A percentile compares a stretch with the other conserved stretches of the same genome.
phyloP scores from a whole-genome alignment of 345 rosid species.

The Moricandia arvensis region DNA sequence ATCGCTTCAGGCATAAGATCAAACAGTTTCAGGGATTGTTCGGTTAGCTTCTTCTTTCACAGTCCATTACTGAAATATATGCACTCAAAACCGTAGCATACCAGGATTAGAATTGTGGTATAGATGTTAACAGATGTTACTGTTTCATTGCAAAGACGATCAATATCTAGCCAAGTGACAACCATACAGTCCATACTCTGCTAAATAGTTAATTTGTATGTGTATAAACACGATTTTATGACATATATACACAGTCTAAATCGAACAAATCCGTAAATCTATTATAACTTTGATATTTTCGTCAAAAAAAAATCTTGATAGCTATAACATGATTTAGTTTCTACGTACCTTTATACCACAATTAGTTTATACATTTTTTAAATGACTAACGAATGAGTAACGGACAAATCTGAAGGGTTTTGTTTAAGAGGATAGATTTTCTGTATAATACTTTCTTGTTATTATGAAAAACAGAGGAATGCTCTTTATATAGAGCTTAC shows the following conservation, averaged over 20 bases:
- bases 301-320: neutral
- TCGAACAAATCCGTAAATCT: neutral
- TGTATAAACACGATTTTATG: neutral
- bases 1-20: conserved; percentile 85
- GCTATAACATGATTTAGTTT: neutral
- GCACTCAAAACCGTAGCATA: neutral
- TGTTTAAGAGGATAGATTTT: no score
- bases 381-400: neutral
- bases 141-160: neutral
- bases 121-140: neutral
- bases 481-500: no score
- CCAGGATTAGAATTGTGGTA: neutral
- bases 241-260: neutral
- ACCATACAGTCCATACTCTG: neutral
- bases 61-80: conserved; percentile 34
- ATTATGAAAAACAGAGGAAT: no score
- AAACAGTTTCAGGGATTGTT: conserved; percentile 72
- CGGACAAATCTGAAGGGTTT: no score
- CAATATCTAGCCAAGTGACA: neutral
- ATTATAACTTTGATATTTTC: neutral
- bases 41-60: conserved; percentile 85
- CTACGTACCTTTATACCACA: neutral
- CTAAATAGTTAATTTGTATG: neutral
- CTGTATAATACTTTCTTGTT: no score
- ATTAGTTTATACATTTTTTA: neutral